These are phyloP conservation scores for Aspergillus japonicus DNA, from an alignment of 2,329 filamentous ascomycete species.

Conservation along the genomic window DNA sequence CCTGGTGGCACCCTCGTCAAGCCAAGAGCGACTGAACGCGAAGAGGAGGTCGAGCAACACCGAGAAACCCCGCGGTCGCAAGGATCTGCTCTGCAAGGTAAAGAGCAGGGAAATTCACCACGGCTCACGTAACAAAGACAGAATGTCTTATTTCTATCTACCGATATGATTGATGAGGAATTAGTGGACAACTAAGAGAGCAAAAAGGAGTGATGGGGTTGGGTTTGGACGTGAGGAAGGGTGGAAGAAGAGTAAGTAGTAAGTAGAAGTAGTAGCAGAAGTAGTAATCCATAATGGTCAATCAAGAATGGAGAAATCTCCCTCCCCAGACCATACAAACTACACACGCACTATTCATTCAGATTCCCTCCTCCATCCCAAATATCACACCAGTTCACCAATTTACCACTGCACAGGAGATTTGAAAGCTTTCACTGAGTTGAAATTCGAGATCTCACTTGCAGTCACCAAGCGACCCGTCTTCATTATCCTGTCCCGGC, in stretches of 20 bases:
- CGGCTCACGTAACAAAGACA: background rate
- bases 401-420: background rate
- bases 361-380: background rate
- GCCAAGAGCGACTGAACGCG: background rate
- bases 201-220: background rate
- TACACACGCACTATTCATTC: background rate
- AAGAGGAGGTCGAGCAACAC: constrained; percentile 7
- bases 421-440: background rate
- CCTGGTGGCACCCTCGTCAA: constrained; percentile 9
- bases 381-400: background rate
- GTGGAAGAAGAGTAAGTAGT: background rate
- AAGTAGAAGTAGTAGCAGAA: no score
- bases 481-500: background rate
- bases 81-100: constrained; percentile 2
- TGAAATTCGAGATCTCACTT: background rate
- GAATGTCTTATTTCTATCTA: background rate
- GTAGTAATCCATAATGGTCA: no score
- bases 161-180: background rate
- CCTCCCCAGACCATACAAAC: background rate
- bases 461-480: background rate
- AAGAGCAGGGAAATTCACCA: background rate
- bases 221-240: background rate
- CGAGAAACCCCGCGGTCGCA: constrained; percentile 13
- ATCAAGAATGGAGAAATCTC: background rate
- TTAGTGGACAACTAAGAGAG: background rate